A percentile compares a stretch with the other conserved stretches of the same genome.
Evolutionary conservation across 306 rosid genomes (phyloP).

Genomic region (Dryas drummondii): DNA sequence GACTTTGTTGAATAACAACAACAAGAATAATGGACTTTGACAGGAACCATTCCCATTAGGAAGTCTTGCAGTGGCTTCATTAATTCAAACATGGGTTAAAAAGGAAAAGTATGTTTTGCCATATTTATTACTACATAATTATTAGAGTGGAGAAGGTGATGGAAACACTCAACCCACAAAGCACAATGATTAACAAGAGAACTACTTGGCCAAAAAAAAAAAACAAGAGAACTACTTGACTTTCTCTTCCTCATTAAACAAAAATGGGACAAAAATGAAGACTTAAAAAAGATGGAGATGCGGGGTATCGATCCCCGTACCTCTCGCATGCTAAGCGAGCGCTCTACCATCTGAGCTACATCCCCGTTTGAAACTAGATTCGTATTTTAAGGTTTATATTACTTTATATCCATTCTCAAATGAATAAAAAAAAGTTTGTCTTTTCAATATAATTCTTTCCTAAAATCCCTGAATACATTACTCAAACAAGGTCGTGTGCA

Average conservation of each 20-base stretch:
- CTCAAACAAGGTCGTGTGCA: too few species aligned
- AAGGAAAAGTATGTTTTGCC: too few species aligned
- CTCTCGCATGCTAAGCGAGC: conserved; percentile 98
- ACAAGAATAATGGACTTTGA: neutral
- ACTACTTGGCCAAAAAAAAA: too few species aligned
- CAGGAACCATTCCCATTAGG: too few species aligned
- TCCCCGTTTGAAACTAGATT: conserved; percentile 38
- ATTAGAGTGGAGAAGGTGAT: neutral
- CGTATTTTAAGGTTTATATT: neutral
- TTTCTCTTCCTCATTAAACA: too few species aligned
- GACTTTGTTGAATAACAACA: neutral
- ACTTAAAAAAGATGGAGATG: conserved; percentile 50
- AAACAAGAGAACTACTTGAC: neutral
- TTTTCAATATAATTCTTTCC: too few species aligned
- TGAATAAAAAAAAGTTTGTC: too few species aligned
- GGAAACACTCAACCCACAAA: too few species aligned
- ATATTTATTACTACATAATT: too few species aligned
- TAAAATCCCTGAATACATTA: too few species aligned
- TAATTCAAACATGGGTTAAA: neutral
- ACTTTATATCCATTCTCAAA: too few species aligned
- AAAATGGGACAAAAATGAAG: fast-evolving
- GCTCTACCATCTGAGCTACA: conserved; percentile 99
- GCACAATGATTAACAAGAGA: neutral
- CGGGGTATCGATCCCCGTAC: conserved; percentile 93
- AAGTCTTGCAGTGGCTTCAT: neutral